Evolutionary conservation across 225 moss, liverwort and hornwort species (phyloP).

Genomic region (Sphagnum contortum): DNA sequence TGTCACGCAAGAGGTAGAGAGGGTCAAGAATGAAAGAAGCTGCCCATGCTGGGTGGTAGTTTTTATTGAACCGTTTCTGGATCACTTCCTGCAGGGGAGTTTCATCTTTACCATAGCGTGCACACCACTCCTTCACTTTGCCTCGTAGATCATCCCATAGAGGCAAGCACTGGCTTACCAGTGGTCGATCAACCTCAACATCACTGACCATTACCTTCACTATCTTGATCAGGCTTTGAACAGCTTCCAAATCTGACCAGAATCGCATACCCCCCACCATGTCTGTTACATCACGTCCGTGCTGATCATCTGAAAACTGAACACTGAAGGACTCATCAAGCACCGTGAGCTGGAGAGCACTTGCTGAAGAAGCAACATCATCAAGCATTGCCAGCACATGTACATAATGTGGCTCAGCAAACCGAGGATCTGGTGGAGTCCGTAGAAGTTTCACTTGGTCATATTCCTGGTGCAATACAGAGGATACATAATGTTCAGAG

Average conservation of each 20-base stretch:
- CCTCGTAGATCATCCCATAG: constrained; percentile 77
- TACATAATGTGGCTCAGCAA: constrained; percentile 48
- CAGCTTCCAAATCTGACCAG: constrained; percentile 90
- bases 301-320: constrained; percentile 66
- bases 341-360: constrained; percentile 69
- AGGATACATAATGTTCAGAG: too few relatives aligned
- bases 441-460: constrained; percentile 66
- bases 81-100: constrained; percentile 54
- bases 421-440: constrained; percentile 31
- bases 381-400: constrained; percentile 74
- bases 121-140: constrained; percentile 91
- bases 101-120: constrained; percentile 67
- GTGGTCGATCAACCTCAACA: constrained; percentile 70
- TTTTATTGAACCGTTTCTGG: constrained; percentile 76
- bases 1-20: constrained; percentile 71
- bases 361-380: constrained; percentile 70
- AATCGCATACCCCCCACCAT: constrained; percentile 69
- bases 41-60: constrained; percentile 89
- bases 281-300: constrained; percentile 68
- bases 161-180: constrained; percentile 84
- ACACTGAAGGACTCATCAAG: constrained; percentile 61
- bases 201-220: constrained; percentile 83
- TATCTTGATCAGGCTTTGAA: constrained; percentile 73
- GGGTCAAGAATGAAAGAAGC: constrained; percentile 87
- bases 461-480: constrained; percentile 39